A percentile compares a stretch with the other conserved stretches of the same genome.
These are phyloP conservation scores for Aristolochia contorta DNA, from an alignment of 164 flowering plant species.

Conservation along the genomic window DNA sequence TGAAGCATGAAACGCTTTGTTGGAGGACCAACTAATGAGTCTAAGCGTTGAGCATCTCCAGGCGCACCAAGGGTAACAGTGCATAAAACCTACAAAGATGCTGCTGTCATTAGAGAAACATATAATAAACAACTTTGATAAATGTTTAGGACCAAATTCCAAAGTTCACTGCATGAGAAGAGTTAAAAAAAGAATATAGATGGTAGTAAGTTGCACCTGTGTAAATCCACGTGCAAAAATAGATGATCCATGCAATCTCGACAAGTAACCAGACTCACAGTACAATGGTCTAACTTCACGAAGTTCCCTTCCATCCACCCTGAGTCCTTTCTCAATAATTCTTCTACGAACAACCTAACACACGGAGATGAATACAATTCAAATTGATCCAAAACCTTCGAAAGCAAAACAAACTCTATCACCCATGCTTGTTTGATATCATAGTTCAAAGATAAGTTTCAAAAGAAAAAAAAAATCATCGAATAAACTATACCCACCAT, in stretches of 20 bases:
- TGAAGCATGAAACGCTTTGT: conserved; percentile 97
- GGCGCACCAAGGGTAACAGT: conserved; percentile 96
- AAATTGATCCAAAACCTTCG: neutral
- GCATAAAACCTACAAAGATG: conserved; percentile 69
- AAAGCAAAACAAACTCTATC: too few relatives aligned
- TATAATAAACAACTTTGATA: too few relatives aligned
- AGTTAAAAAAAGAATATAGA: too few relatives aligned
- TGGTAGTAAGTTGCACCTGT: conserved; percentile 41
- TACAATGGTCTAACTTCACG: conserved; percentile 83
- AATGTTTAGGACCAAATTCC: neutral
- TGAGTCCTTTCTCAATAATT: conserved; percentile 57
- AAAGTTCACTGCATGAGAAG: neutral
- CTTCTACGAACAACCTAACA: conserved; percentile 76
- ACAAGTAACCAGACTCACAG: conserved; percentile 74
- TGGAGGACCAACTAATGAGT: conserved; percentile 83
- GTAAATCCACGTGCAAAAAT: conserved; percentile 93
- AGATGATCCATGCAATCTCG: conserved; percentile 81
- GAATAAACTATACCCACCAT: too few relatives aligned
- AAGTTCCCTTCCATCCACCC: conserved; percentile 90
- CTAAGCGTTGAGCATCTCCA: conserved; percentile 84
- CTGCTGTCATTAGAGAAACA: too few relatives aligned
- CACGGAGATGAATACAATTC: neutral
- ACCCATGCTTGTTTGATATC: too few relatives aligned
- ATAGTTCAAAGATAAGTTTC: too few relatives aligned
- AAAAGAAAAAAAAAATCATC: too few relatives aligned